These are phyloP conservation scores for Vicia villosa DNA, from an alignment of 306 rosid genomes.

Conservation along the genomic window DNA sequence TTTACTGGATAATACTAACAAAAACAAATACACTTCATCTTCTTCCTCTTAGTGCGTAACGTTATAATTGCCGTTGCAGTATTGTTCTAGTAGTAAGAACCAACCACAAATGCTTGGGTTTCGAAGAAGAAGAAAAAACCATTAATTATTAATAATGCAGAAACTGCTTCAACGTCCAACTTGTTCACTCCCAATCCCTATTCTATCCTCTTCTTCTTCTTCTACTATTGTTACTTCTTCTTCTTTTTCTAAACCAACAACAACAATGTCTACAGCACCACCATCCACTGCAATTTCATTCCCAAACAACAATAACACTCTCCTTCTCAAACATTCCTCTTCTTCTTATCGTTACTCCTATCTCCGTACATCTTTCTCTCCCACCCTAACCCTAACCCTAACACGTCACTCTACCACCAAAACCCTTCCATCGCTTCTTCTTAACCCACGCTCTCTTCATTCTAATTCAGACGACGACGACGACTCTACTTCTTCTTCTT, in stretches of 20 bases:
- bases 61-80: no score
- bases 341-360: slow-evolving; percentile 33
- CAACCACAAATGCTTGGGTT: no score
- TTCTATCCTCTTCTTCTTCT: background rate
- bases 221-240: background rate
- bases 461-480: background rate
- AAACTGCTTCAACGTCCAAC: background rate
- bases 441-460: slow-evolving; percentile 38
- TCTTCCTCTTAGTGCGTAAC: no score
- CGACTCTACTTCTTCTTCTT: slow-evolving; percentile 30
- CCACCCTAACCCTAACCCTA: slow-evolving; percentile 16
- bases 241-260: background rate
- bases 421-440: slow-evolving; percentile 52
- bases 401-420: no score
- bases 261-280: background rate
- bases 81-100: no score
- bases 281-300: background rate
- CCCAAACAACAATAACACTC: background rate
- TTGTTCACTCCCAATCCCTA: background rate
- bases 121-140: no score
- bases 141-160: background rate
- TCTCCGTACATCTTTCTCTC: slow-evolving; percentile 39
- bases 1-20: background rate
- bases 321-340: slow-evolving; percentile 31
- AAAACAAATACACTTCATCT: no score